phyloP scores from a whole-genome alignment of 352 stramenopile species.

The Globisporangium megalacanthum region DNA sequence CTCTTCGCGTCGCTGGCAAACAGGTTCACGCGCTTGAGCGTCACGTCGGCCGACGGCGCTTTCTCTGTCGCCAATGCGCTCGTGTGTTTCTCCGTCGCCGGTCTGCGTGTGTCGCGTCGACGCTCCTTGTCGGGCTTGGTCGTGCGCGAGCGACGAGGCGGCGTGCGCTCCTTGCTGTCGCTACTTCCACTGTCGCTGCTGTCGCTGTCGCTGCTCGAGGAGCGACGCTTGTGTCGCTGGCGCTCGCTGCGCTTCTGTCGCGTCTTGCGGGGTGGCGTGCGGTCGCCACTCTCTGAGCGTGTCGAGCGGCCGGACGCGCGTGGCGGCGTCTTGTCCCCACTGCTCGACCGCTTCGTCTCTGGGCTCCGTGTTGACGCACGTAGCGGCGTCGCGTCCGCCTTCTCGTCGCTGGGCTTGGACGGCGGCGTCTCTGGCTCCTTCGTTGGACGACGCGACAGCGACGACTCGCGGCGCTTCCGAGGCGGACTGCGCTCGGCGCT shows the following conservation, averaged over 20 bases:
- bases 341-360: constrained; percentile 7
- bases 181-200: constrained; percentile 8
- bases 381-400: neutral
- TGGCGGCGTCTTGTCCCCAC: constrained; percentile 20
- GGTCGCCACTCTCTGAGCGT: constrained; percentile 12
- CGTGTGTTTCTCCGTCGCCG: neutral
- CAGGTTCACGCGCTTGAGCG: constrained; percentile 25
- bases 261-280: constrained; percentile 15
- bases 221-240: constrained; percentile 7
- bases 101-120: no score
- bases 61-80: constrained; percentile 1
- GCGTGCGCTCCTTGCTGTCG: constrained; percentile 14
- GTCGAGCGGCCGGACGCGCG: constrained; percentile 16
- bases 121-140: constrained; percentile 1
- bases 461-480: constrained; percentile 1
- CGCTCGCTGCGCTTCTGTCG: constrained; percentile 6
- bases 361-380: neutral
- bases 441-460: constrained; percentile 1
- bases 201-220: constrained; percentile 1
- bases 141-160: constrained; percentile 14
- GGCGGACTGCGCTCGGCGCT: constrained; percentile 6
- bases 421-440: neutral
- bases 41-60: neutral
- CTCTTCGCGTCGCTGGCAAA: constrained; percentile 31
- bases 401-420: neutral